phyloP scores from a whole-genome alignment of 1,284 basidiomycete species.

The Papiliotrema flavescens region DNA sequence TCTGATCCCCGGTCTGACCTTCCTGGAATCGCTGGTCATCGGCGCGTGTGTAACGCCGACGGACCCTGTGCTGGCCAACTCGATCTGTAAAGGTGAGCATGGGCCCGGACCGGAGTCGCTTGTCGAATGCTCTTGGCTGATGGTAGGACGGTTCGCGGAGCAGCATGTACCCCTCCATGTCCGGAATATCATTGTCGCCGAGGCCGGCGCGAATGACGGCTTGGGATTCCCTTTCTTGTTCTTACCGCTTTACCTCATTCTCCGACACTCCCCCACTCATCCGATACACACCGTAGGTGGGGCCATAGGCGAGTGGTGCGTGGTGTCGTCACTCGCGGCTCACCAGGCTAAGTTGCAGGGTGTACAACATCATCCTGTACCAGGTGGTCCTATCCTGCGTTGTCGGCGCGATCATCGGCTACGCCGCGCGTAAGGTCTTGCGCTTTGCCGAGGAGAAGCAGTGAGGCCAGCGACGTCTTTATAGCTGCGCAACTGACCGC shows the following conservation, averaged over 20 bases:
- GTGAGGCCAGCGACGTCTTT: slow-evolving; percentile 36
- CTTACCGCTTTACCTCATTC: slow-evolving; percentile 82
- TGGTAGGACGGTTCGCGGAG: slow-evolving; percentile 40
- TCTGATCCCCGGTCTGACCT: slow-evolving; percentile 78
- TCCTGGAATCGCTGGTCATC: slow-evolving; percentile 79
- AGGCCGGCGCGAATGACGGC: slow-evolving; percentile 59
- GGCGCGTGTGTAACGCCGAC: slow-evolving; percentile 94
- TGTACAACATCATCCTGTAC: slow-evolving; percentile 46
- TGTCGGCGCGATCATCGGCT: slow-evolving; percentile 76
- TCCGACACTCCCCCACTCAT: slow-evolving; percentile 52
- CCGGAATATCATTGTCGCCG: slow-evolving; percentile 46
- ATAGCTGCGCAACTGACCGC: not conserved
- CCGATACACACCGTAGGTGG: slow-evolving; percentile 51
- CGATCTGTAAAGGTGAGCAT: slow-evolving; percentile 52
- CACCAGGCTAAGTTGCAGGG: too few relatives aligned
- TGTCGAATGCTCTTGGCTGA: not conserved
- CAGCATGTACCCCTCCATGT: slow-evolving; percentile 44
- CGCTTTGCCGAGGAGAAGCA: slow-evolving; percentile 31
- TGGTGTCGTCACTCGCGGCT: too few relatives aligned
- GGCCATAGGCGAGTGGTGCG: slow-evolving; percentile 62
- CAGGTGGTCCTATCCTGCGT: slow-evolving; percentile 65
- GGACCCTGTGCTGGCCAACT: slow-evolving; percentile 84
- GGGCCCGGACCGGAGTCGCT: slow-evolving; percentile 37
- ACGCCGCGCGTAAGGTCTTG: slow-evolving; percentile 45
- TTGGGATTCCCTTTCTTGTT: slow-evolving; percentile 94